Base-by-base conservation (phyloP, 257 asterid species). In the Forsythia suspensa region DNA sequence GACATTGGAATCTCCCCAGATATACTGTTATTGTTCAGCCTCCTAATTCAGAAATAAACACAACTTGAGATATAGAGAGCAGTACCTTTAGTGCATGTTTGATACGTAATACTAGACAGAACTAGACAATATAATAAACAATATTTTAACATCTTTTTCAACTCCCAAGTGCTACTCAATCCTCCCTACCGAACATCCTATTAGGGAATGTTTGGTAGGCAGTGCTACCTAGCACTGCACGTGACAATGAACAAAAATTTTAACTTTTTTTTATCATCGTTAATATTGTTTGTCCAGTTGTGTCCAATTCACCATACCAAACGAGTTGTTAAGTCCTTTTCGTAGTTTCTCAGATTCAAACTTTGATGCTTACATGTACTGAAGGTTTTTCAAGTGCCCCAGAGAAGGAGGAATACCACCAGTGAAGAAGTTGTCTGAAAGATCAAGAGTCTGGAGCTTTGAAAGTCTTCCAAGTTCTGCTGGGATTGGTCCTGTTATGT, bases 361-460 rank as follows among this genome's bases (percentile, higher is more conserved):
- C 66, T 18, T 59, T 4, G 76, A 55, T 73, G 24, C 96, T 86
- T 82, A 94, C 99, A 94, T 87, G 84, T 96, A 96, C 69, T 89
- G 91, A 57, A 96, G 97, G 82, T 55, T 76, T 71, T 74, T 85
- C 90, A 92, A 84, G 55, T 77, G 87, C 24, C 92, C 95, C 72
- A 94, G 77, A 79, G 95, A 61, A 74, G 91, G 70, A 70, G 99
- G 98, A 79, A 96, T 88, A 68, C 68, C 79, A 76, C 96, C 98
- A 74, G 46, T 87, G 82, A 94, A 92, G 76, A 74, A 74, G 57
- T 96, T 96, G 76, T 82, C 86, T 2, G 99, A 96, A 76, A 96
- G 96, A 87, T 96, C 98, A 78, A 96, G 97, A 37, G 98, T 94
- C 36, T 88, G 92, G 85, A 96, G 97, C 85, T 85, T 94, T 61